Evolutionary conservation across 306 rosid genomes (phyloP).

Genomic region (Senna siamea): DNA sequence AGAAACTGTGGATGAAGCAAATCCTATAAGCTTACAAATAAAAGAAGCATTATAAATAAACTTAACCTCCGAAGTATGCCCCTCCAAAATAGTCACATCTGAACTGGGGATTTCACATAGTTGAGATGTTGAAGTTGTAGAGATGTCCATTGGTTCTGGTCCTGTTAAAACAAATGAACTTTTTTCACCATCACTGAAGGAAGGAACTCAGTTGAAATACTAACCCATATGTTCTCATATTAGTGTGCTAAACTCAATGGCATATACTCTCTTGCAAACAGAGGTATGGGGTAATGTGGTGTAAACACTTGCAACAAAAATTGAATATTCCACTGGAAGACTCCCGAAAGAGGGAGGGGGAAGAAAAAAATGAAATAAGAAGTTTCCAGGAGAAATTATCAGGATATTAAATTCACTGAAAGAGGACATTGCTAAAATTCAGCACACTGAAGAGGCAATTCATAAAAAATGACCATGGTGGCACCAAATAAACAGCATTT

Average conservation of each 20-base stretch:
- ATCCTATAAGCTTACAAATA: background rate
- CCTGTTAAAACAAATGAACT: constrained; percentile 49
- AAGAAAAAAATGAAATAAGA: background rate
- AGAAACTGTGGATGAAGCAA: constrained; percentile 27
- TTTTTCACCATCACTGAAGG: constrained; percentile 23
- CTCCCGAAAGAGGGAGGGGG: background rate
- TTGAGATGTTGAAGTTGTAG: constrained; percentile 60
- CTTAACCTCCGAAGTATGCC: constrained; percentile 91
- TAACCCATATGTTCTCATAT: background rate
- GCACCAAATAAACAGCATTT: constrained; percentile 24
- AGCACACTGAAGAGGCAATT: background rate
- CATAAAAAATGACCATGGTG: constrained; percentile 12
- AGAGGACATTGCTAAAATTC: constrained; percentile 20
- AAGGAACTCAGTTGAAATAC: constrained; percentile 28
- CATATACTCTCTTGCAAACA: constrained; percentile 11
- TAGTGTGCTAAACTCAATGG: constrained; percentile 15
- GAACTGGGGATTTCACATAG: constrained; percentile 74
- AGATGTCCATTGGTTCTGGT: constrained; percentile 80
- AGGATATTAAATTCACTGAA: background rate
- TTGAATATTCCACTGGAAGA: constrained; percentile 11
- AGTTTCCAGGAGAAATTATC: background rate
- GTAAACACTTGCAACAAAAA: constrained; percentile 6
- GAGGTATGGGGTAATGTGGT: background rate
- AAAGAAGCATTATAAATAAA: constrained; percentile 36
- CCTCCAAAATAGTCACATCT: constrained; percentile 88